phyloP scores from a whole-genome alignment of 139 green algal genomes.

The Chlamydomonas incerta region DNA sequence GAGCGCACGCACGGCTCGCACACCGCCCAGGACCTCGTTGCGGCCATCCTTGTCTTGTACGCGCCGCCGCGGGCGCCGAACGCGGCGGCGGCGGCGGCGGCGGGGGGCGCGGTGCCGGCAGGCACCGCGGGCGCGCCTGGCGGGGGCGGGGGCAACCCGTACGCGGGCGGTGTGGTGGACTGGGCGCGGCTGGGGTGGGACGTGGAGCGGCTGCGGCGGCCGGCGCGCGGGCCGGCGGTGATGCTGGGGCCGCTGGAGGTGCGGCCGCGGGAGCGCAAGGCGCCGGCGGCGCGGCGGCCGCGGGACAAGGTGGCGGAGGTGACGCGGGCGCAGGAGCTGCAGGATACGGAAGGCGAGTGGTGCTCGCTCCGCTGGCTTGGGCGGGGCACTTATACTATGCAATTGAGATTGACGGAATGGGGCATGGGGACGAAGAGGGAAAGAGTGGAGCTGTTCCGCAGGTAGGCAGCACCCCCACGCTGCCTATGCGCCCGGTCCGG shows the following conservation, averaged over 20 bases:
- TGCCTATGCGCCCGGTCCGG: too few relatives aligned
- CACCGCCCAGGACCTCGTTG: background rate
- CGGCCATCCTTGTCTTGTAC: background rate
- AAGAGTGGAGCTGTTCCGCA: too few relatives aligned
- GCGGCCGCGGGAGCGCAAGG: background rate
- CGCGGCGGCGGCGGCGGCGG: too few relatives aligned
- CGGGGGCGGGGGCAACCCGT: background rate
- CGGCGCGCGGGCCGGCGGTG: background rate
- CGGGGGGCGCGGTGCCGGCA: too few relatives aligned
- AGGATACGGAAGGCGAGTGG: background rate
- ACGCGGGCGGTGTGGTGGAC: background rate
- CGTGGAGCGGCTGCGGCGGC: background rate
- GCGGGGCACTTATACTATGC: too few relatives aligned
- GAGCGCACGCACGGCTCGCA: background rate
- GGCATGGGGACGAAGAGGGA: too few relatives aligned
- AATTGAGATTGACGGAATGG: too few relatives aligned
- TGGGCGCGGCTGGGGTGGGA: background rate
- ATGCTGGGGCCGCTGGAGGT: slow-evolving; percentile 8
- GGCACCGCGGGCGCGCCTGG: too few relatives aligned
- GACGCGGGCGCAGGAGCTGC: background rate
- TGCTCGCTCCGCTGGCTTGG: too few relatives aligned
- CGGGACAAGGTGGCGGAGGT: slow-evolving; percentile 2
- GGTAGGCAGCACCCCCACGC: too few relatives aligned
- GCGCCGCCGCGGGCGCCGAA: background rate
- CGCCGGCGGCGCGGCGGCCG: slow-evolving; percentile 1